Percentiles rank a stretch among this genome's conserved stretches.
Evolutionary conservation across 148 eudicot species (phyloP).

Genomic region (Rhododendron henanense): DNA sequence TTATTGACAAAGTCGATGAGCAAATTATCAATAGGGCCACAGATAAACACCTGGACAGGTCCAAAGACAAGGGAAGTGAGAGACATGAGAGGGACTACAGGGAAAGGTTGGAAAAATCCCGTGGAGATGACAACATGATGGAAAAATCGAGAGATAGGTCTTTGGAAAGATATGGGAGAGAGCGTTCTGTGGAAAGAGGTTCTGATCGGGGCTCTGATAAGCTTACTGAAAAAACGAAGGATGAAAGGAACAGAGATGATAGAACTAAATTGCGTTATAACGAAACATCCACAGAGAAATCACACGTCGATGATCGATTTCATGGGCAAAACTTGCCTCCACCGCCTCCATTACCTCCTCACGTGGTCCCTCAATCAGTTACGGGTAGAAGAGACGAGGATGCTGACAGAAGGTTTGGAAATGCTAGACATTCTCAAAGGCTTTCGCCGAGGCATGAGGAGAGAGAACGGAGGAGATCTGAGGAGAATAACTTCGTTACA

Average conservation of each 20-base stretch:
- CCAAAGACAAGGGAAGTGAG: conserved; percentile 69
- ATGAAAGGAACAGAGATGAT: conserved; percentile 85
- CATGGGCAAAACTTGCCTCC: conserved; percentile 89
- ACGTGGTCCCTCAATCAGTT: conserved; percentile 81
- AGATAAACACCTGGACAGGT: conserved; percentile 58
- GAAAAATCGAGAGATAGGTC: conserved; percentile 81
- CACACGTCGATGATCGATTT: conserved; percentile 70
- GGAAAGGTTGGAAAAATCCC: conserved; percentile 69
- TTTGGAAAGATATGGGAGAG: conserved; percentile 81
- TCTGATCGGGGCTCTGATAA: conserved; percentile 69
- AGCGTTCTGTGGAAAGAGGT: conserved; percentile 80
- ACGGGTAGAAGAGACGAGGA: conserved; percentile 86
- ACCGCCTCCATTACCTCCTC: conserved; percentile 94
- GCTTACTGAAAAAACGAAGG: conserved; percentile 50
- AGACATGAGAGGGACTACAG: conserved; percentile 71
- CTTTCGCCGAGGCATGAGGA: conserved; percentile 96
- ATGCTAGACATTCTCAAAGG: conserved; percentile 72
- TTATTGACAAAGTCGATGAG: conserved; percentile 53
- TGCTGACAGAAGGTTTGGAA: conserved; percentile 72
- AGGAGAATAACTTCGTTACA: conserved; percentile 52
- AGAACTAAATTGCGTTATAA: conserved; percentile 59
- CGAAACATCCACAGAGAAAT: conserved; percentile 60
- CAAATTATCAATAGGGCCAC: conserved; percentile 30
- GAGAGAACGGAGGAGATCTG: conserved; percentile 88
- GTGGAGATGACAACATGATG: conserved; percentile 55